Evolutionary conservation across 345 rosid genomes (phyloP), one percentile per base, ranked within the genome.

Genomic region (Kernera saxatilis): DNA sequence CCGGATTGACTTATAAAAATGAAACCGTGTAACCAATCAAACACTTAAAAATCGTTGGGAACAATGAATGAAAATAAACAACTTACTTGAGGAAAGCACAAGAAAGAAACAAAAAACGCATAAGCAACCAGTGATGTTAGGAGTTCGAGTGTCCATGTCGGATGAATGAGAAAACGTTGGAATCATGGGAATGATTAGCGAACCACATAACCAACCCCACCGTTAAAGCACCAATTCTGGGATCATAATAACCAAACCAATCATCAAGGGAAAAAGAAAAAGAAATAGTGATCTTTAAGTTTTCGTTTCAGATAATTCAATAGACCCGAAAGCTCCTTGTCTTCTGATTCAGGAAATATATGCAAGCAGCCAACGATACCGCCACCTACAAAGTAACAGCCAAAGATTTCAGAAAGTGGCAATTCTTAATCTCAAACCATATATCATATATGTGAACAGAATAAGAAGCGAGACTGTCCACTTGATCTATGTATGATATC

Each of bases 61-160:
- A n/a, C n/a, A n/a, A n/a, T n/a, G n/a, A n/a, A n/a, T n/a, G n/a
- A n/a, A n/a, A n/a, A n/a, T n/a, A n/a, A n/a, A n/a, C n/a, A 39
- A 14, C 64, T 89, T 80, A 94, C 80, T 91, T 91, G 72, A 91
- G 88, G 67, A 91, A 89, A 70, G 96, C 86, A 80, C 99, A 91
- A 10, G 77, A 93, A 30, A 91, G 82, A 79, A 91, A 94, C 86
- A 94, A 77, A 87, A n/a, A 86, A 87, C 51, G 63, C 62, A 63
- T 89, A 94, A 2, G 84, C 90, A 36, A 91, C 96, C 64, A 94
- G 73, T 26, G 99, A 88, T 29, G 99, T 94, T 64, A 89, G 45
- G 74, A 94, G 97, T 78, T 94, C 99, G 0, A 94, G 98, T 7
- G 93, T 87, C 99, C 99, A 94, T n/a, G 92, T 85, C 7, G 93